Evolutionary conservation across 2,329 filamentous ascomycete genomes (phyloP).

Genomic region (Zymoseptoria brevis): DNA sequence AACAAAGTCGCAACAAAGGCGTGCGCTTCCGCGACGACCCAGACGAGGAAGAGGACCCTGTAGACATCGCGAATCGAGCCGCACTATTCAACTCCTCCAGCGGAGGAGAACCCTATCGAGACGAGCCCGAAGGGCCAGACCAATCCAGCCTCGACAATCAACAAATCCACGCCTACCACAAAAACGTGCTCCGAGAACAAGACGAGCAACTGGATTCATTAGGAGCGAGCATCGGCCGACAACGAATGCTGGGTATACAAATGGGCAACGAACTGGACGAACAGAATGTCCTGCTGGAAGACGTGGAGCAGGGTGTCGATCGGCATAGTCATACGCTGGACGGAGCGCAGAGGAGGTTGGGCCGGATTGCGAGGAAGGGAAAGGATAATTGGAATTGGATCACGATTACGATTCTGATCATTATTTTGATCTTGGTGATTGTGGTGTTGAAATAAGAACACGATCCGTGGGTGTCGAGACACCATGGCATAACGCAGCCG

Average conservation of each 20-base stretch:
- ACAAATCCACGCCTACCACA: conserved; percentile 81
- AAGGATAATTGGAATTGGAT: conserved; percentile 84
- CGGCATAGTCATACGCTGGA: conserved; percentile 70
- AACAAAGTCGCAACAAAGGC: conserved; percentile 16
- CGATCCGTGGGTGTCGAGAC: too few species aligned
- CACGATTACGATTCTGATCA: conserved; percentile 69
- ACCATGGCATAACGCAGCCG: too few species aligned
- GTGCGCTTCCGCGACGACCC: conserved; percentile 74
- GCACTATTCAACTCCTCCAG: conserved; percentile 43
- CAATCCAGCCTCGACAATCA: conserved; percentile 61
- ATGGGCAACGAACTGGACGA: conserved; percentile 93
- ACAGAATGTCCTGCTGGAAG: conserved; percentile 82
- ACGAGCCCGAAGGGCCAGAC: conserved; percentile 52
- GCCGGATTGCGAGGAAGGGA: conserved; percentile 63
- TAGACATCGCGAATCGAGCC: conserved; percentile 45
- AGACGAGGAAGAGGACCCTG: conserved; percentile 33
- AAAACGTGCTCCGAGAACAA: conserved; percentile 73
- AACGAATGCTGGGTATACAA: conserved; percentile 87
- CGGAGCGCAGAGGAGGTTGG: conserved; percentile 63
- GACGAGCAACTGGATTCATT: conserved; percentile 87
- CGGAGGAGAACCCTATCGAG: conserved; percentile 49
- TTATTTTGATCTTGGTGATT: conserved; percentile 75
- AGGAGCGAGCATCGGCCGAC: conserved; percentile 77
- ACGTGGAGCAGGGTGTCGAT: conserved; percentile 75
- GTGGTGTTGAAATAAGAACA: conserved; percentile 60